Evolutionary conservation across 495 filamentous ascomycete species (phyloP).

Genomic region (Penicillium atrosanguineum): DNA sequence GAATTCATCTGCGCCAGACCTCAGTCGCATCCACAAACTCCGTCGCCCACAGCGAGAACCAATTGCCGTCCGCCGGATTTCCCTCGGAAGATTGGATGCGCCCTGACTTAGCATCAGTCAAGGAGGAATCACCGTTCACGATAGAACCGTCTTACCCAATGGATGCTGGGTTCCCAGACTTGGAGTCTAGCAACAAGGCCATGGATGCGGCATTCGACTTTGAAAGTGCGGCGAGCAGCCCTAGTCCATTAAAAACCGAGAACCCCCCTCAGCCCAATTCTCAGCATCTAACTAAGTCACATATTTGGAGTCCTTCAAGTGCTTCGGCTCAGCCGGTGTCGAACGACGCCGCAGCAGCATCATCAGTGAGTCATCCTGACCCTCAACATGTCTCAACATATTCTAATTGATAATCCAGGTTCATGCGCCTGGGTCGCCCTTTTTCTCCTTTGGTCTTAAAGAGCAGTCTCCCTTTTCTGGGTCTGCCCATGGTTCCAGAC

Average conservation of each 20-base stretch:
- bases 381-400: neutral
- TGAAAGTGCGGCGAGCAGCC: conserved; percentile 66
- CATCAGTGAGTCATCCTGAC: conserved; percentile 30
- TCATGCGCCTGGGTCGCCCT: conserved; percentile 26
- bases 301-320: conserved; percentile 28
- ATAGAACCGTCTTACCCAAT: conserved; percentile 39
- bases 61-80: conserved; percentile 33
- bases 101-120: conserved; percentile 37
- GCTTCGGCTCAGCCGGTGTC: conserved; percentile 9
- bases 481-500: conserved; percentile 39
- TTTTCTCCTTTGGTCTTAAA: conserved; percentile 36
- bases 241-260: conserved; percentile 49
- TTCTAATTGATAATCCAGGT: conserved; percentile 10
- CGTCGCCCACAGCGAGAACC: conserved; percentile 40
- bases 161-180: conserved; percentile 35
- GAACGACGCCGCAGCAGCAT: conserved; percentile 15
- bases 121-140: conserved; percentile 40
- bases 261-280: conserved; percentile 22
- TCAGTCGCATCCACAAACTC: conserved; percentile 43
- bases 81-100: conserved; percentile 43
- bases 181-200: conserved; percentile 55
- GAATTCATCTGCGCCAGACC: conserved; percentile 38
- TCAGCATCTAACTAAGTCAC: conserved; percentile 25
- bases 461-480: conserved; percentile 51
- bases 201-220: conserved; percentile 71